Evolutionary conservation across 192 early-diverging fungal species (phyloP).

Genomic region (Geosiphon pyriformis): DNA sequence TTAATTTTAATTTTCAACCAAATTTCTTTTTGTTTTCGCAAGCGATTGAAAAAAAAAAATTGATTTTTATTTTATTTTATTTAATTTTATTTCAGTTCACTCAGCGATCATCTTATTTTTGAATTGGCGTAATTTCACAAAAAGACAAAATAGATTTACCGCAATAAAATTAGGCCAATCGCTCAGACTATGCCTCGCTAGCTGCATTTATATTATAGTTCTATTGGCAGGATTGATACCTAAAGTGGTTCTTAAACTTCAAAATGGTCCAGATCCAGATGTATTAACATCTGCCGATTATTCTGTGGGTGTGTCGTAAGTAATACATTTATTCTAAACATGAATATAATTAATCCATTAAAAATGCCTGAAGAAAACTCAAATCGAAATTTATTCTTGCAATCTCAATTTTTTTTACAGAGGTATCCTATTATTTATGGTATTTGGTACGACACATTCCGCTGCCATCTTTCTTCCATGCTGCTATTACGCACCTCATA

Average conservation of each 20-base stretch:
- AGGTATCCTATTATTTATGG: not conserved
- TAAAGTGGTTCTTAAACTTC: not conserved
- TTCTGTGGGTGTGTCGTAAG: not conserved
- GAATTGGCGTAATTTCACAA: not conserved
- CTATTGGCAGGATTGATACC: not conserved
- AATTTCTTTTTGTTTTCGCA: not conserved
- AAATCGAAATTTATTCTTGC: too few relatives aligned
- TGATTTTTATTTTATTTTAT: not conserved
- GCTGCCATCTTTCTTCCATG: slow-evolving; percentile 6
- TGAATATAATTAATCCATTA: not conserved
- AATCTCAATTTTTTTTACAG: not conserved
- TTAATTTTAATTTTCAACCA: not conserved
- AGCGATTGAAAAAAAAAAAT: not conserved
- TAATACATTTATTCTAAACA: not conserved
- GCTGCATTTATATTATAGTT: not conserved
- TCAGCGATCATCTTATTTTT: not conserved
- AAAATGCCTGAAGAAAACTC: too few relatives aligned
- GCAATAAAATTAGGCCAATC: slow-evolving; percentile 1
- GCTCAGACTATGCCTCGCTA: not conserved
- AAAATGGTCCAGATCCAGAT: not conserved
- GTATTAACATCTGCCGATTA: not conserved
- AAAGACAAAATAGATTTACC: not conserved
- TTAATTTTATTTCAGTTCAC: not conserved
- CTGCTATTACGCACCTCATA: slow-evolving; percentile 8
- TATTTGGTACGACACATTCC: not conserved